These are phyloP conservation scores for Alternaria consortialis DNA, from an alignment of 2,329 filamentous ascomycete species.

Conservation along the genomic window DNA sequence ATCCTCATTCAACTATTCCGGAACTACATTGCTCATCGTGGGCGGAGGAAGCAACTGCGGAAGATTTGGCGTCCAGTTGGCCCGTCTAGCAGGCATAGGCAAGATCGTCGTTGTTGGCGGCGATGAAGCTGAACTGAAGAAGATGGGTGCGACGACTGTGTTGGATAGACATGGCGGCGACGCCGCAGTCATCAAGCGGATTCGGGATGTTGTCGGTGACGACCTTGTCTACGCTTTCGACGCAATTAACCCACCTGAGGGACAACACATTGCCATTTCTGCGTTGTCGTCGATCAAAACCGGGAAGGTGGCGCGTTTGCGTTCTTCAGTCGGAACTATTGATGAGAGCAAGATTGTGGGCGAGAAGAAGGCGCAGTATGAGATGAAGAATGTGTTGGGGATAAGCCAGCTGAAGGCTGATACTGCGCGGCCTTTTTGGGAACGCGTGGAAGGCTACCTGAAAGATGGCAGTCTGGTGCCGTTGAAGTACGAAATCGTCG, in stretches of 20 bases:
- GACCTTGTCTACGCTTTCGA: conserved; percentile 54
- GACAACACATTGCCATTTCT: conserved; percentile 15
- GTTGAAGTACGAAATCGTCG: too few relatives aligned
- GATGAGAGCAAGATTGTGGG: too few relatives aligned
- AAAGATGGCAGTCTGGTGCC: too few relatives aligned
- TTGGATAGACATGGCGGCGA: conserved; percentile 42
- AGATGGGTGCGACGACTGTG: conserved; percentile 54
- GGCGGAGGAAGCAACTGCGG: conserved; percentile 8
- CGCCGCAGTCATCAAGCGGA: too few relatives aligned
- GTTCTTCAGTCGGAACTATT: too few relatives aligned
- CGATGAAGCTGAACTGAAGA: conserved; percentile 42
- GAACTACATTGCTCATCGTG: too few relatives aligned
- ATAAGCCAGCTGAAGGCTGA: too few relatives aligned
- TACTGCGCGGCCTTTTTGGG: too few relatives aligned
- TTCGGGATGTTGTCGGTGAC: conserved; percentile 25
- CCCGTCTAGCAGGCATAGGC: conserved; percentile 50
- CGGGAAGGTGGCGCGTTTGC: conserved; percentile 4
- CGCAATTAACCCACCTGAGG: conserved; percentile 27
- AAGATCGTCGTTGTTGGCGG: conserved; percentile 52
- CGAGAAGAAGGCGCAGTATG: too few relatives aligned
- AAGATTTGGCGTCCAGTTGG: conserved; percentile 46
- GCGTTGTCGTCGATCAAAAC: conserved; percentile 18
- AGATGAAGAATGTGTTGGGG: too few relatives aligned
- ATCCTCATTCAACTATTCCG: too few relatives aligned
- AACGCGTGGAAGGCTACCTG: too few relatives aligned